Base-by-base conservation (phyloP, 2,329 filamentous ascomycete genomes). In the Beauveria bassiana region DNA sequence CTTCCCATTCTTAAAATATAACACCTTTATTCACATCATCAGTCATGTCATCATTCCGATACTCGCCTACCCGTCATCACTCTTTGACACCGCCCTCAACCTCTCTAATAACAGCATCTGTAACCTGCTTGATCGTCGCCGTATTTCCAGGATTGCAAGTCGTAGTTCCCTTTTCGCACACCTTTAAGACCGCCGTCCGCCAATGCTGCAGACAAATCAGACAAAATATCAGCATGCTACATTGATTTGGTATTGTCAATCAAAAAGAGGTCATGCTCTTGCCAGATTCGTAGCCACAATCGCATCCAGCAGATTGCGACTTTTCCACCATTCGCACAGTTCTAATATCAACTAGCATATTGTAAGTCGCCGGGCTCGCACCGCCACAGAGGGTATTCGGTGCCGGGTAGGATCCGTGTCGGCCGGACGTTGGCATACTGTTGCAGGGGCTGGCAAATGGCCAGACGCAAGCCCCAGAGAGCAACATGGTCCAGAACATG, bases 311-410 rank as follows among this genome's bases (percentile, higher is more conserved):
- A 22, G 75, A 79, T 67, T 83, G 75, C 0, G 85, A 84, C 68
- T 85, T 81, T 43, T 85, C 70, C 1, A 85, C 82, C 83, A 87
- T 87, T 16, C 83, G 76, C 14, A 82, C 81, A 1, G 85, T 87
- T 84, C 87, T 86, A 7, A 85, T 84, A 69, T 87, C 85, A 6
- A 87, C 85, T 22, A 87, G 75, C 82, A 87, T 86, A 76, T 87
- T 87, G 0, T 26, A 26, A 26, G 24, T 26, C 24, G 24, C 24
- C 24, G 24, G 76, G 72, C 64, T 75, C 72, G 68, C 81, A 74
- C 70, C 82, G 77, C 22, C 73, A 70, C 0, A 87, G 74, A 0
- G 85, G 84, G 0, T 83, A 86, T 61, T 81, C 74, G 0, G 82
- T 85, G 18, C 85, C 85, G 9, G 77, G 77, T 62, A 87, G 80